Evolutionary conservation across 2,329 filamentous ascomycete genomes (phyloP).

Genomic region (Catunica adiposa): DNA sequence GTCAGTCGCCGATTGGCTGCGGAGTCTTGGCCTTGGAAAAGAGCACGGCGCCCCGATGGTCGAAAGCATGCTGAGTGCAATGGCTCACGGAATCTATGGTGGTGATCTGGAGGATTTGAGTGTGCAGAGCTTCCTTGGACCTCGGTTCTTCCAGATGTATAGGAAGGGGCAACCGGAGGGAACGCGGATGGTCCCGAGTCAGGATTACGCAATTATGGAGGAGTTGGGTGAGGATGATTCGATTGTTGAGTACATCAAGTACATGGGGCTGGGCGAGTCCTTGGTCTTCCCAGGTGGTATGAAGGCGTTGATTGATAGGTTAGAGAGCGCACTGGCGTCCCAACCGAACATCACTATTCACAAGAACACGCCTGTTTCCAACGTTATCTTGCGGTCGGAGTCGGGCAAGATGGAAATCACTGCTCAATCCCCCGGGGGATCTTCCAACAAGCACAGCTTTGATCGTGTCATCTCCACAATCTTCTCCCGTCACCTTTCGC

Average conservation of each 20-base stretch:
- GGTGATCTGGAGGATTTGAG: slow-evolving; percentile 75
- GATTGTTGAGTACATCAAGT: slow-evolving; percentile 13
- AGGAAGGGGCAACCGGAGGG: slow-evolving; percentile 13
- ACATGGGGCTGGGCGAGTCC: slow-evolving; percentile 13
- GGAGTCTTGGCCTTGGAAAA: slow-evolving; percentile 15
- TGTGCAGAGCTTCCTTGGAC: slow-evolving; percentile 39
- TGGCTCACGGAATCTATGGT: slow-evolving; percentile 79
- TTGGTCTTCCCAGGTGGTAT: slow-evolving; percentile 34
- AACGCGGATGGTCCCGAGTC: slow-evolving; percentile 18
- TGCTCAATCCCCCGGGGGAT: neutral
- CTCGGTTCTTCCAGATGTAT: slow-evolving; percentile 25
- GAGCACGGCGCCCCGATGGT: slow-evolving; percentile 25
- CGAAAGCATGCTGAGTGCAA: slow-evolving; percentile 59
- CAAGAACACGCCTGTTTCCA: slow-evolving; percentile 16
- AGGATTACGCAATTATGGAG: slow-evolving; percentile 21
- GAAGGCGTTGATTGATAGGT: slow-evolving; percentile 36
- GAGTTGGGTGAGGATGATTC: slow-evolving; percentile 21
- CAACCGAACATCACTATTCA: slow-evolving; percentile 11
- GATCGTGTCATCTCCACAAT: slow-evolving; percentile 52
- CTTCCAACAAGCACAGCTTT: slow-evolving; percentile 20
- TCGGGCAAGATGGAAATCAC: neutral
- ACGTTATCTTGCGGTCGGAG: neutral
- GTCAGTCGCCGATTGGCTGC: slow-evolving; percentile 24
- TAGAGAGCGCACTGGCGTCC: slow-evolving; percentile 6
- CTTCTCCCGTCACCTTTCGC: slow-evolving; percentile 29